Evolutionary conservation across 176 grass and related monocot genomes (phyloP).

Genomic region (Carex cristatella): DNA sequence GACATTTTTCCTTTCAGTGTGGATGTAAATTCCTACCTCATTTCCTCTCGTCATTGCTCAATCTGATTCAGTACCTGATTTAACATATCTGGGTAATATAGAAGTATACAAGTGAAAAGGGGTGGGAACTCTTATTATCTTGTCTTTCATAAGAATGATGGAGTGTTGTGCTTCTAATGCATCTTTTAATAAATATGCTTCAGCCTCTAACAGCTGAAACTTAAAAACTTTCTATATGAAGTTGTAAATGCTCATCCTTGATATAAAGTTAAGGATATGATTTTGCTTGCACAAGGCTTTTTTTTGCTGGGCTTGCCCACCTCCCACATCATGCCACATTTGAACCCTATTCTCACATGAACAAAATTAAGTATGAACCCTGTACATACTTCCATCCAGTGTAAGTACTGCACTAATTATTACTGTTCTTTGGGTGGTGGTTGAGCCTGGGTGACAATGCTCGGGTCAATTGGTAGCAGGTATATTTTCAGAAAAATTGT

Average conservation of each 20-base stretch:
- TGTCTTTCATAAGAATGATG: not conserved
- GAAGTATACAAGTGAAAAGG: not conserved
- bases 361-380: not conserved
- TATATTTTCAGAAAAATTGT: not conserved
- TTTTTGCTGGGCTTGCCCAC: not conserved
- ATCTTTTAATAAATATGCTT: not conserved
- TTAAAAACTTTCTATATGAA: not conserved
- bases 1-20: too few relatives aligned
- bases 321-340: not conserved
- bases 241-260: not conserved
- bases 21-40: not conserved
- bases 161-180: not conserved
- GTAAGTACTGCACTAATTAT: not conserved
- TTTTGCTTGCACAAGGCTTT: not conserved
- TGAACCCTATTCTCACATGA: too few relatives aligned
- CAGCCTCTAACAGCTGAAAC: not conserved
- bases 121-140: not conserved
- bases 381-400: not conserved
- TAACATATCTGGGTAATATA: not conserved
- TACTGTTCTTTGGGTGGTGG: not conserved
- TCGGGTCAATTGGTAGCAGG: not conserved
- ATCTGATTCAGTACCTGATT: not conserved
- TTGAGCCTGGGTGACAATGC: too few relatives aligned
- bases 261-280: not conserved
- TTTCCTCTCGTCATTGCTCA: too few relatives aligned